Base-by-base conservation (phyloP, 2,329 filamentous ascomycete genomes). In the Pseudocercospora crystallina region DNA sequence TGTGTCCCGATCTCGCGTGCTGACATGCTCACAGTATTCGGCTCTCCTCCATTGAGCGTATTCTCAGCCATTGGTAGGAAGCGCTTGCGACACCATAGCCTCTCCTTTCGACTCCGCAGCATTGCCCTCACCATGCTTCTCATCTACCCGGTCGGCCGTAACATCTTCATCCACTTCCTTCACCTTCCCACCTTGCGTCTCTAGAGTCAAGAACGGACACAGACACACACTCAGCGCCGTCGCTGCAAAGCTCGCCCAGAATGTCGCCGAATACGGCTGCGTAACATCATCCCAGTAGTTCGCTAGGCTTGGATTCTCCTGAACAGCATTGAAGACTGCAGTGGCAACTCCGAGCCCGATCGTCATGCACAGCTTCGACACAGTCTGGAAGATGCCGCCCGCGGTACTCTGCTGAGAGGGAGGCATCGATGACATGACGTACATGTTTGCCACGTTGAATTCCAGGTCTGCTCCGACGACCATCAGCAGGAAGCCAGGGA, bases 371-470 rank as follows among this genome's bases (percentile, higher is more conserved):
- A 87, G 71, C 49, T 83, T 78, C 36, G 81, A 80, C 15, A 84
- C 74, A 2, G 85, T 86, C 65, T 87, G 85, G 61, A 87, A 83
- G 35, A 89, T 81, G 1, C 83, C 83, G 5, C 84, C 83, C 0
- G 83, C 84, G 11, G 87, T 77, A 0, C 81, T 82, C 59, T 88
- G 83, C 57, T 85, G 80, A n/a, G 79, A 73, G 1, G 72, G 66
- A 0, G 83, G 82, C 45, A 87, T 77, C 0, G 80, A 81, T 3
- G 81, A 83, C 75, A 86, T 81, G 47, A 87, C 83, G 57, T 87
- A 87, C 78, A 87, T 84, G 76, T 88, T 87, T 3, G 81, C 79
- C 15, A 87, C 84, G 53, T 86, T 86, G 66, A 87, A 87, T 51
- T 87, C 80, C 31, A 88, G 79, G 62, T 87, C 85, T 0, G 83